Evolutionary conservation across 2,329 filamentous ascomycete genomes (phyloP).

Genomic region (Diaporthe vaccinii): DNA sequence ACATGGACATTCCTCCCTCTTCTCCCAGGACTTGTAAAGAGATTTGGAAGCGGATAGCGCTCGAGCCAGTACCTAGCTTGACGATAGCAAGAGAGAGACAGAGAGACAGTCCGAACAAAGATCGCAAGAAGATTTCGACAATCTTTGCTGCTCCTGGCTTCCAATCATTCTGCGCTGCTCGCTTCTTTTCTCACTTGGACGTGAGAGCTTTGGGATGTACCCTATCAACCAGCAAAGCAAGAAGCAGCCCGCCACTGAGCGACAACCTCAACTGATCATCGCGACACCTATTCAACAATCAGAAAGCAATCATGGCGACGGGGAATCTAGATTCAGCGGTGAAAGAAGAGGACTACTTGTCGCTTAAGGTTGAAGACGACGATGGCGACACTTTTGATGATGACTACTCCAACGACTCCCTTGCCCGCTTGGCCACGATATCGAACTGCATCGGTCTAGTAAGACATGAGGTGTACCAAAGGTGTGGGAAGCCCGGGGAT

Average conservation of each 20-base stretch:
- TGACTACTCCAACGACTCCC: conserved; percentile 13
- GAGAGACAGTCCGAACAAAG: conserved; percentile 46
- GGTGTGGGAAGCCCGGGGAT: not conserved
- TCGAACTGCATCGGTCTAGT: conserved; percentile 19
- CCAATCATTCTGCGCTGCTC: conserved; percentile 52
- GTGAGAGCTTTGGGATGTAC: conserved; percentile 49
- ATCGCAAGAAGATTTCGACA: conserved; percentile 51
- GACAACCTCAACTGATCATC: conserved; percentile 22
- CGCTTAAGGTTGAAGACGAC: conserved; percentile 32
- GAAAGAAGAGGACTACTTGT: conserved; percentile 24
- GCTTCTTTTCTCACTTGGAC: conserved; percentile 50
- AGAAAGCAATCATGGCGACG: conserved; percentile 29
- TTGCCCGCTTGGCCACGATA: conserved; percentile 7
- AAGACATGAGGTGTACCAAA: conserved; percentile 21
- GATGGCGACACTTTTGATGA: conserved; percentile 27
- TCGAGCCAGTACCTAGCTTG: conserved; percentile 76
- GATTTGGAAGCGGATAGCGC: conserved; percentile 66
- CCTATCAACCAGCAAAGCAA: conserved; percentile 23
- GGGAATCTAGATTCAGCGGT: conserved; percentile 22
- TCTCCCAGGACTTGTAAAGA: conserved; percentile 59
- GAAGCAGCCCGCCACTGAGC: conserved; percentile 19
- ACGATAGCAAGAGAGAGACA: conserved; percentile 74
- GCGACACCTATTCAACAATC: conserved; percentile 4
- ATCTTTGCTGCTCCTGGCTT: conserved; percentile 53
- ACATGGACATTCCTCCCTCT: conserved; percentile 44